Evolutionary conservation across 257 asterid species (phyloP), one percentile per base, ranked within the genome.

Genomic region (Capsicum rhomboideum): DNA sequence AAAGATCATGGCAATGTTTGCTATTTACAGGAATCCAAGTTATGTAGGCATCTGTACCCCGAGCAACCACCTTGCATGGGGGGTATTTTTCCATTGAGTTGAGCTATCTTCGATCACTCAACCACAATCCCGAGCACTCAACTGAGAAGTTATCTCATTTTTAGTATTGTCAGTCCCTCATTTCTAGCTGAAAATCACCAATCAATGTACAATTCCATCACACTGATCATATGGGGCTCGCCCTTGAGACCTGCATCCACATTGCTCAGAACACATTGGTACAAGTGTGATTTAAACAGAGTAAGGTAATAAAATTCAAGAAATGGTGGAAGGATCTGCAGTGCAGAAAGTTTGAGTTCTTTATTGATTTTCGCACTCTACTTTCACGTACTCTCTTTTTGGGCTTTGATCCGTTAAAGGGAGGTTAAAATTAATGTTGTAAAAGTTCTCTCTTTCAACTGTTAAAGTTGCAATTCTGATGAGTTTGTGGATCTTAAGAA

Each of bases 241-340:
- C 96, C 90, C 95, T 93, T 58, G 97, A 93, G 80, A 88, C 95
- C 97, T 92, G 93, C 93, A 91, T 53, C 82, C 82, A 58, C 56
- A 59, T 59, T 37, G 63, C 68, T 82, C 23, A 16, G 49, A 55
- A 42, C 55, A 21, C 61, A 54, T 46, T 78, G 52, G 56, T 49
- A 77, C 53, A 21, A 34, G 31, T 80, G 11, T 42, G 21, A 26
- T 61, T 55, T 2, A 23, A 49, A 14, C 23, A 37, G 31, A 50
- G 11, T 52, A 50, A 23, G 49, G 52, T 40, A 40, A 79, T 42
- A 49, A 53, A 66, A 5, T 23, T 52, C 23, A 64, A 53, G 46
- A 63, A 67, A 21, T 18, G 64, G 8, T 6, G 68, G 46, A 54
- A 44, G 3, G 77, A n/a, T 5, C 6, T 44, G 44, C 81, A 49